These are phyloP conservation scores for Lasiodiplodia hormozganensis DNA, from an alignment of 2,329 filamentous ascomycete genomes.

Conservation along the genomic window DNA sequence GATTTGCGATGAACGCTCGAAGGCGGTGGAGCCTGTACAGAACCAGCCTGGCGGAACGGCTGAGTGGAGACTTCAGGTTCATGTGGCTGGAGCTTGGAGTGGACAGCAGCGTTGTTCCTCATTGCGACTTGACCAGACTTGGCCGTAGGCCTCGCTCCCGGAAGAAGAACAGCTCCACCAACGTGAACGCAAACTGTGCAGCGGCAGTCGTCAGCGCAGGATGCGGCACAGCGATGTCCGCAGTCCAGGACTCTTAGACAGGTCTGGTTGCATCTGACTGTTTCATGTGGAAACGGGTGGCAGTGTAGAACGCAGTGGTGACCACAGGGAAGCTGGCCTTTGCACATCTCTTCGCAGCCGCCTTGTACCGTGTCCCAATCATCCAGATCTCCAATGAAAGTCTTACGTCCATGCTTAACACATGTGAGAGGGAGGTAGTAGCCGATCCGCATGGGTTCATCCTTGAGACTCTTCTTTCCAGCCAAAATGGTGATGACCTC, in stretches of 20 bases:
- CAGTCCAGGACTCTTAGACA: slow-evolving; percentile 6
- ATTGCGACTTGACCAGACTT: not conserved
- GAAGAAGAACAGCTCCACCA: not conserved
- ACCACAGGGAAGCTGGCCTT: slow-evolving; percentile 38
- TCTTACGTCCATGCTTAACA: slow-evolving; percentile 61
- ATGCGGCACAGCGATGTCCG: slow-evolving; percentile 7
- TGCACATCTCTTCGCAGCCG: slow-evolving; percentile 23
- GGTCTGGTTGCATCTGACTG: slow-evolving; percentile 7
- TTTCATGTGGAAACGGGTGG: slow-evolving; percentile 36
- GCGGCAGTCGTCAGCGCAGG: slow-evolving; percentile 21
- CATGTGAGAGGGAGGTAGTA: slow-evolving; percentile 70
- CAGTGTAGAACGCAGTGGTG: slow-evolving; percentile 44
- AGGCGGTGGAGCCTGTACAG: not conserved
- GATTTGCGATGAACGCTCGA: not conserved
- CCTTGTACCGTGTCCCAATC: slow-evolving; percentile 24
- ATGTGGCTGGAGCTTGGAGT: not conserved
- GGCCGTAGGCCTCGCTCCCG: not conserved
- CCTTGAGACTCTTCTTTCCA: slow-evolving; percentile 39
- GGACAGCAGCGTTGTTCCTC: not conserved
- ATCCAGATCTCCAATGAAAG: slow-evolving; percentile 51
- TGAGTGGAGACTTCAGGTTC: not conserved
- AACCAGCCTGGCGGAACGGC: not conserved
- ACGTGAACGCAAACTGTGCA: slow-evolving; percentile 12
- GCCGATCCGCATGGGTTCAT: slow-evolving; percentile 49
- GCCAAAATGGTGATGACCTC: slow-evolving; percentile 57